Evolutionary conservation across 306 rosid species (phyloP), one percentile per base, ranked within the genome.

Genomic region (Prosopis cineraria): DNA sequence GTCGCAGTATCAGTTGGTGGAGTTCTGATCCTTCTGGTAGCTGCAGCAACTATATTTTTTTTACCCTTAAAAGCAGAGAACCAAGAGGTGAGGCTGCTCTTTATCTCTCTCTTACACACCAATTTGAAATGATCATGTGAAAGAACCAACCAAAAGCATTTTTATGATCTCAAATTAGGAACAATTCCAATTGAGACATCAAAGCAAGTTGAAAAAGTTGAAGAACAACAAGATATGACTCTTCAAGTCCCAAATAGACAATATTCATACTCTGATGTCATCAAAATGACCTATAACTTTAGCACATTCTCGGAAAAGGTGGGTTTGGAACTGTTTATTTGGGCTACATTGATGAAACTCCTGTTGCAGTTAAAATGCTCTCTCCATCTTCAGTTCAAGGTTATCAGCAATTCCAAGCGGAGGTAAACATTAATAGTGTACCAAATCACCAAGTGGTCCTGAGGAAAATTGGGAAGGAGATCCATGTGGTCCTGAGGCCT

Each of bases 291-390:
- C 59, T 78, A 83, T 75, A 87, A 87, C 53, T 77, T 85, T 31
- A 69, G 47, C 14, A 83, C 59, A 39, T 60, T 76, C 31, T 85
- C 4, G 90, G 85, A 9, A 82, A 77, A 29, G 88, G 90, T 45
- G 89, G 89, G 33, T 89, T 82, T 27, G 85, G 90, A 64, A 70
- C 71, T 16, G 89, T 86, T 56, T 86, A 78, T 60, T 52, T 68
- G 48, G 89, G 86, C 14, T 47, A 70, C 50, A 10, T 84, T 12
- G 84, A 82, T 60, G 78, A 65, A 31, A 27, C 75, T 77, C 82
- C 75, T 58, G 89, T 90, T 34, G 91, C 91, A 9, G 81, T 86
- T 20, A 90, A 90, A 76, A 77, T 85, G 80, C 87, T 90, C 34
- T 84, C 90, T 6, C 55, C 81, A 16, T 75, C 87, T 1, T 79